Evolutionary conservation across 805 yeast genomes (phyloP), one percentile per base, ranked within the genome.

Genomic region (Suhomyces faveliae): DNA sequence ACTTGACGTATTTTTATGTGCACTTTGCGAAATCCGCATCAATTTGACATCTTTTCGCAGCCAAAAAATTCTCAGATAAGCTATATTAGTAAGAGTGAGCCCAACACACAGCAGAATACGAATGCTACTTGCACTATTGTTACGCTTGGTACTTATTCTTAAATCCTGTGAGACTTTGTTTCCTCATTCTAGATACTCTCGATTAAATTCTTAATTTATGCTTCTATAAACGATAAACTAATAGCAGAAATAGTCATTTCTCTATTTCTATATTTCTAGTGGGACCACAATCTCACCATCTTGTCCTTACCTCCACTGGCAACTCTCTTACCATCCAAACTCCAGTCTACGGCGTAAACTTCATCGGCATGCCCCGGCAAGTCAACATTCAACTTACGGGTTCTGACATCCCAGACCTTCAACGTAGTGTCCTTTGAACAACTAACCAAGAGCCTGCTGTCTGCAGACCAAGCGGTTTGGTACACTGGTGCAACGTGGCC

Each of bases 271-370:
- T 5, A 1, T 9, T 30, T 6, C 12, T 33, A 85, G 61, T 84
- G 89, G n/a, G 94, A 81, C 99, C 99, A 94, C 50, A 94, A 72
- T 60, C 97, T 78, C 20, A 94, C 90, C 77, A 86, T 86, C 66
- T 91, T 94, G 66, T 94, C 99, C 63, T 90, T 91, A 45, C 99
- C 98, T 17, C 98, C 99, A 64, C 97, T 88, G n/a, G 92, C 96
- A 10, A 94, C 98, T 55, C 85, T 77, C 54, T 80, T 80, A 40
- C 99, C 99, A 64, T 94, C 99, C 47, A 86, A 82, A 72, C 97
- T 88, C 99, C 99, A 94, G 60, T 94, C 99, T 3, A 94, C 97
- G 0, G 97, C 95, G 63, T 81, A 94, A 0, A 94, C 96, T 68
- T 94, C 99, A 61, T 94, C 99, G 12, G 84, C 73, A 63, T 94